Percentiles rank a stretch among this genome's conserved stretches.
These are phyloP conservation scores for Kwoniella europaea DNA, from an alignment of 768 basidiomycete species.

Conservation along the genomic window DNA sequence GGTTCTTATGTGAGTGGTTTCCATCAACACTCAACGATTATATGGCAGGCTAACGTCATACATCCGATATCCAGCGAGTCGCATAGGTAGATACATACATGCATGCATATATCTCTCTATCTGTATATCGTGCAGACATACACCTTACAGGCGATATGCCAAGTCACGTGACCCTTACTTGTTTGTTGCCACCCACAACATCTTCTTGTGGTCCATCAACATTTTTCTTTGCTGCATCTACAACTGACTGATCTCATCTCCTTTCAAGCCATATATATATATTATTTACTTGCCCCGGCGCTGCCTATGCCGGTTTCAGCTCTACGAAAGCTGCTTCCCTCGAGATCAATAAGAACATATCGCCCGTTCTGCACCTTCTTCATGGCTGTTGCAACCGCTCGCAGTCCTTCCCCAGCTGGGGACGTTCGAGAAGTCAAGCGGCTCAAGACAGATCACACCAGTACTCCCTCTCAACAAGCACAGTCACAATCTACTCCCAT, in stretches of 20 bases:
- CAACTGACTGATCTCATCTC: no score
- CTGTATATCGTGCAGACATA: background rate
- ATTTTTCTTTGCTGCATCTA: no score
- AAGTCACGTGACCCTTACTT: no score
- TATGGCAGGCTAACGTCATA: no score
- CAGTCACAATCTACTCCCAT: no score
- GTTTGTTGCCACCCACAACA: no score
- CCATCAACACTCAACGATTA: no score
- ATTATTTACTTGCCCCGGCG: no score
- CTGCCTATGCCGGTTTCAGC: background rate
- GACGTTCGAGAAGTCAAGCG: conserved; percentile 8
- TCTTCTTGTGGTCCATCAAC: no score
- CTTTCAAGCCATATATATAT: no score
- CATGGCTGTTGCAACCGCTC: conserved; percentile 25
- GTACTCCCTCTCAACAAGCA: background rate
- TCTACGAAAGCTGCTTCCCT: no score
- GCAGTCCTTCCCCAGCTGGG: conserved; percentile 9
- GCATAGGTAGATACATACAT: conserved; percentile 1
- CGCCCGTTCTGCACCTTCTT: background rate
- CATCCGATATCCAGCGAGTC: background rate
- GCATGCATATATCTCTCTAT: background rate
- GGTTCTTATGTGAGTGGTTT: conserved; percentile 68
- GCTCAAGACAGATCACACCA: background rate
- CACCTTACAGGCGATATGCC: background rate
- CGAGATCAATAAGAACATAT: background rate